Conservation (phyloP, 768 basidiomycete species). For the Hygrophorus russula region DNA sequence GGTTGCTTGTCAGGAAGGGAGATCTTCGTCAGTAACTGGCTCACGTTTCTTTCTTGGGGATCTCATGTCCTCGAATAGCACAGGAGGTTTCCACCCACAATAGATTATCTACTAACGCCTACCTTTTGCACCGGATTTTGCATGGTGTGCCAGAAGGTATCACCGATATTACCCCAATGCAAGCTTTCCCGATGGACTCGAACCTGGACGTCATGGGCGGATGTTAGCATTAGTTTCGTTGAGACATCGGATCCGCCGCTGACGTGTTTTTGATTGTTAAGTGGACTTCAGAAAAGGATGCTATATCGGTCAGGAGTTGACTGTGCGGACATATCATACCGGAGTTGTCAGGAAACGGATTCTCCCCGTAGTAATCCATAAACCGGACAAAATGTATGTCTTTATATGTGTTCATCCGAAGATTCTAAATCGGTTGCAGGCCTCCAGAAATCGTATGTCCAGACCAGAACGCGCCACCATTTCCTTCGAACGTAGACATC, state of each 20-base stretch:
- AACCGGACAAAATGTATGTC: slow-evolving; percentile 23
- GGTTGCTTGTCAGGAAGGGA: slow-evolving; percentile 61
- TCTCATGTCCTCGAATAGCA: slow-evolving; percentile 23
- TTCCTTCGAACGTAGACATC: slow-evolving; percentile 27
- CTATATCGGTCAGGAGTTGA: slow-evolving; percentile 95
- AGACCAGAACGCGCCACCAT: slow-evolving; percentile 13
- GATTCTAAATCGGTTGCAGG: slow-evolving; percentile 6
- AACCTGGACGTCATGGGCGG: slow-evolving; percentile 94
- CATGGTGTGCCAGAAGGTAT: slow-evolving; percentile 85
- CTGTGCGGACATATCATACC: slow-evolving; percentile 92
- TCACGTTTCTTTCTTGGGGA: slow-evolving; percentile 1
- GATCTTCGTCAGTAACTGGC: slow-evolving; percentile 50
- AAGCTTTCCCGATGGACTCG: slow-evolving; percentile 88
- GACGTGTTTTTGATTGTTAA: slow-evolving; percentile 31
- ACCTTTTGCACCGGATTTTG: slow-evolving; percentile 67
- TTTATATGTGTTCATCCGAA: background rate
- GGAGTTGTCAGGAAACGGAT: slow-evolving; percentile 87
- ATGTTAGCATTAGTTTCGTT: slow-evolving; percentile 37
- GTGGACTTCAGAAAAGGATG: slow-evolving; percentile 98
- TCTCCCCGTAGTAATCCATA: slow-evolving; percentile 59
- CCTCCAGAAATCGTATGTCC: slow-evolving; percentile 7
- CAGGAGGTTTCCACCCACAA: slow-evolving; percentile 48
- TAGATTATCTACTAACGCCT: slow-evolving; percentile 38
- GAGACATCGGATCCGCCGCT: slow-evolving; percentile 1
- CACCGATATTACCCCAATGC: slow-evolving; percentile 61